phyloP scores from a whole-genome alignment of 2,329 filamentous ascomycete genomes.

The Penicillium sp. region DNA sequence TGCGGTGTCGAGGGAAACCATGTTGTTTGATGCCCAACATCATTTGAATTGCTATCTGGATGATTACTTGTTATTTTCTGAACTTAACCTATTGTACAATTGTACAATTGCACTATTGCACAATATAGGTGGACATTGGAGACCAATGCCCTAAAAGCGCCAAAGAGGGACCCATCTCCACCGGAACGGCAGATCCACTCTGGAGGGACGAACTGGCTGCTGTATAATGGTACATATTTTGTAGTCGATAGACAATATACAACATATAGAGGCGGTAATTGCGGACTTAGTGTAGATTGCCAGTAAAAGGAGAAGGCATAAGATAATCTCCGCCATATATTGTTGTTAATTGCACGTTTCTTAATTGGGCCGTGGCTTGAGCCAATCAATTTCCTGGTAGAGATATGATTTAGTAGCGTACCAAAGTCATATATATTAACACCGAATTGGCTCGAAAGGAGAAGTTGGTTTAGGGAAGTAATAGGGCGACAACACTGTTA shows the following conservation, averaged over 20 bases:
- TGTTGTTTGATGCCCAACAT: slow-evolving; percentile 14
- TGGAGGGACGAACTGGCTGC: slow-evolving; percentile 13
- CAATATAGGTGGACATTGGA: slow-evolving; percentile 11
- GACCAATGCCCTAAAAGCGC: slow-evolving; percentile 14
- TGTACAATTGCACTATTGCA: background rate
- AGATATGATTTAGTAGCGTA: slow-evolving; percentile 18
- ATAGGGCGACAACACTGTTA: background rate
- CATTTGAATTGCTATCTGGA: background rate
- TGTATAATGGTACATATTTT: background rate
- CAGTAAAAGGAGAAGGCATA: background rate
- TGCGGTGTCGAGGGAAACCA: slow-evolving; percentile 1
- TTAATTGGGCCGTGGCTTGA: slow-evolving; percentile 6
- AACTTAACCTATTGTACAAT: background rate
- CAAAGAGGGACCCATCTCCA: slow-evolving; percentile 15
- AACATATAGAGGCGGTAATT: background rate
- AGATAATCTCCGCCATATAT: background rate
- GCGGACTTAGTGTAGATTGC: background rate
- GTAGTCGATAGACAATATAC: background rate
- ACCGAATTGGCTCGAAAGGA: background rate
- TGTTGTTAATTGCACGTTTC: slow-evolving; percentile 4
- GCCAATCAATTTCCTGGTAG: slow-evolving; percentile 16
- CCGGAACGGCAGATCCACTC: slow-evolving; percentile 15
- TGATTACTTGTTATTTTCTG: background rate
- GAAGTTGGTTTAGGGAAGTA: background rate
- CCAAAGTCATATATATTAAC: slow-evolving; percentile 18